Base-by-base conservation (phyloP, 352 stramenopile genomes). In the Phytophthora europaea region DNA sequence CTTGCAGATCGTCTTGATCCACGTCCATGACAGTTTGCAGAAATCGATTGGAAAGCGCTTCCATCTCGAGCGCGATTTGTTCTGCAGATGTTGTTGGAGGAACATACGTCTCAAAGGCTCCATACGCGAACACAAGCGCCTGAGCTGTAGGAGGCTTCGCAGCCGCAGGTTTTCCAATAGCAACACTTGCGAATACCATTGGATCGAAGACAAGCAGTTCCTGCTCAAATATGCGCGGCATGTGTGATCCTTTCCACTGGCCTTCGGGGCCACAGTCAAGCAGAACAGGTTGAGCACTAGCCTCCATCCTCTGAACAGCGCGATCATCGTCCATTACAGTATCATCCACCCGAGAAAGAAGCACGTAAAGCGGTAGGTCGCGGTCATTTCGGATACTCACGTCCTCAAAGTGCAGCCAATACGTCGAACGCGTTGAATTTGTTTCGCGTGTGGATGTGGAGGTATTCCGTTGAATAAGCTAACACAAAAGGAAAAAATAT, bases 231-330 rank as follows among this genome's bases (percentile, higher is more conserved):
- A 70, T 72, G 3, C 48, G 31, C 0, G 76, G 67, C 33, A 92
- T 47, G 20, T 93, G 85, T 3, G 64, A 84, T 13, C 80, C 83
- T 61, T 81, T 81, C 76, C 84, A 91, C 45, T 92, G 85, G 1
- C 87, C 87, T 12, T 92, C 81, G 4, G 87, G 87, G 0, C 85
- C 84, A 47, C 79, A 53, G 51, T 92, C 87, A 15, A 94, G 71
- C 48, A 85, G 52, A n/a, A 94, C 45, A 22, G 74, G 70, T 60
- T 92, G 83, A 6, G 74, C 76, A n/a, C 65, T 65, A 18, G 63
- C 20, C 38, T 92, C 87, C 9, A 92, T 61, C 22, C 70, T 67
- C 6, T 73, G 77, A 9, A 90, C 31, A 9, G 47, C 70, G 15
- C 61, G 66, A 18, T 79, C 73, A 26, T 90, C 76, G 10, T 78